A percentile compares a stretch with the other conserved stretches of the same genome.
Evolutionary conservation across 306 rosid species (phyloP).

Genomic region (Lupinus albus): DNA sequence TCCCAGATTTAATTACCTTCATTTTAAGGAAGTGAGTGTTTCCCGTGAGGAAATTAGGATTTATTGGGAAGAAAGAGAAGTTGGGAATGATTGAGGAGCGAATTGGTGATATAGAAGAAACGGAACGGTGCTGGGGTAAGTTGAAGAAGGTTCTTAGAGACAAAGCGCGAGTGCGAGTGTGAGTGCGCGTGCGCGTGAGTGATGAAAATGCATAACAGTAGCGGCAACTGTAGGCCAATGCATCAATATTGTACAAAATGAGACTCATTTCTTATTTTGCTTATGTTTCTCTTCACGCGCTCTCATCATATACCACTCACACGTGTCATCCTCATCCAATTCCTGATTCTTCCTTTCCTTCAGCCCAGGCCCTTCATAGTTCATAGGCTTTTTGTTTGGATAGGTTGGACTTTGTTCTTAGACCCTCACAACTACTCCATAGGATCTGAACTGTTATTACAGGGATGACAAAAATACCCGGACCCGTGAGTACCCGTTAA

Average conservation of each 20-base stretch:
- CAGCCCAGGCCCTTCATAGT: neutral
- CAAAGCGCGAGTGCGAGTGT: neutral
- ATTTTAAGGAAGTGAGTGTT: constrained; percentile 55
- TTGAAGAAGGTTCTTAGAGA: neutral
- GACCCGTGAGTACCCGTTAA: too few species aligned
- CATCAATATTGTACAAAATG: neutral
- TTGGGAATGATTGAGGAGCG: constrained; percentile 12
- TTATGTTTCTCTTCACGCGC: constrained; percentile 25
- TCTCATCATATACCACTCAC: constrained; percentile 37
- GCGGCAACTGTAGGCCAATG: constrained; percentile 52
- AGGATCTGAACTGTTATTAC: too few species aligned
- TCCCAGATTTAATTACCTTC: constrained; percentile 61
- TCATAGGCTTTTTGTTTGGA: neutral
- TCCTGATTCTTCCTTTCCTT: too few species aligned
- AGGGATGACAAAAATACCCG: too few species aligned
- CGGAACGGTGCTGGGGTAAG: constrained; percentile 7
- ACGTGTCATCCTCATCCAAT: constrained; percentile 40
- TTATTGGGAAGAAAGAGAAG: constrained; percentile 44
- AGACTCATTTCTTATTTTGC: constrained; percentile 34
- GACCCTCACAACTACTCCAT: too few species aligned
- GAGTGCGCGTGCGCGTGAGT: neutral
- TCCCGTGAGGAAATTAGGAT: constrained; percentile 71
- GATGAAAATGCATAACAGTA: constrained; percentile 5
- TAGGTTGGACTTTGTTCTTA: too few species aligned
- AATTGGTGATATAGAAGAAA: constrained; percentile 10